A percentile compares a stretch with the other conserved stretches of the same genome.
Evolutionary conservation across 106 monocot genomes (phyloP).

Genomic region (Alisma plantagoaquatica): DNA sequence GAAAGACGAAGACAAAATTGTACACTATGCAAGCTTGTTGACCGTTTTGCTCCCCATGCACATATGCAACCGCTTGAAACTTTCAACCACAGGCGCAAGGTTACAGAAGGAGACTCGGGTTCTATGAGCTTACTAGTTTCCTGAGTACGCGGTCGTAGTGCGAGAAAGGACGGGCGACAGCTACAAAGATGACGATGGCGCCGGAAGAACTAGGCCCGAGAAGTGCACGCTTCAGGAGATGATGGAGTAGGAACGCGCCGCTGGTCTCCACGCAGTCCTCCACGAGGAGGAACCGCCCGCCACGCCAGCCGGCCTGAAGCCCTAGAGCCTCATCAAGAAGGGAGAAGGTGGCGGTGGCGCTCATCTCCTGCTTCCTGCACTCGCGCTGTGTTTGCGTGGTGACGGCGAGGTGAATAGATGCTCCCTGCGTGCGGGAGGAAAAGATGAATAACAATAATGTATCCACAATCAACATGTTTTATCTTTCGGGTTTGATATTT

Average conservation of each 20-base stretch:
- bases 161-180: slow-evolving; percentile 62
- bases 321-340: slow-evolving; percentile 75
- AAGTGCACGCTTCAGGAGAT: slow-evolving; percentile 48
- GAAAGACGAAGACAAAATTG: too few species aligned
- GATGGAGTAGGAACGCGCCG: slow-evolving; percentile 69
- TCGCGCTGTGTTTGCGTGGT: too few species aligned
- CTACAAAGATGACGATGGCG: slow-evolving; percentile 42
- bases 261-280: slow-evolving; percentile 86
- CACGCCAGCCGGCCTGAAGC: background rate
- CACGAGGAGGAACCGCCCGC: slow-evolving; percentile 35
- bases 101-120: too few species aligned
- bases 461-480: too few species aligned
- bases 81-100: too few species aligned
- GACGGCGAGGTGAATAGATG: too few species aligned
- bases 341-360: slow-evolving; percentile 23
- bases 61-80: too few species aligned
- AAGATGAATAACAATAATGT: too few species aligned
- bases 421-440: too few species aligned
- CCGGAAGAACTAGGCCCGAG: slow-evolving; percentile 14
- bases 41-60: too few species aligned
- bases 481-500: too few species aligned
- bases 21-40: too few species aligned
- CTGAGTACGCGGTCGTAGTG: slow-evolving; percentile 81
- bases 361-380: slow-evolving; percentile 2
- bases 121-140: slow-evolving; percentile 70